phyloP scores from a whole-genome alignment of 306 rosid genomes.

The Gynostemma pentaphyllum region DNA sequence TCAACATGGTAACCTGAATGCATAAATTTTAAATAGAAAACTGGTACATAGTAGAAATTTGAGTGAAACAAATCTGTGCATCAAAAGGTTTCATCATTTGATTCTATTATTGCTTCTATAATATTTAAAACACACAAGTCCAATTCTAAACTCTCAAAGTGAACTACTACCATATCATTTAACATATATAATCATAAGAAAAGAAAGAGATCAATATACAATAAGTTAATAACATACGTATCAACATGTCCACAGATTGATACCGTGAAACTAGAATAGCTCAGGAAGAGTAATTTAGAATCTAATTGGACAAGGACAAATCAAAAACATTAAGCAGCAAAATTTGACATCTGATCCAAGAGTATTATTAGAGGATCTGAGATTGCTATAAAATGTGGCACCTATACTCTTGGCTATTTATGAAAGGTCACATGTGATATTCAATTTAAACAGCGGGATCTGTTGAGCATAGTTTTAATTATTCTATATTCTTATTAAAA shows the following conservation, averaged over 20 bases:
- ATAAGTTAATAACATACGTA: not conserved
- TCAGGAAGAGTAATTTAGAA: not conserved
- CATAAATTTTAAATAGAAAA: slow-evolving; percentile 5
- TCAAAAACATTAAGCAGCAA: too few relatives aligned
- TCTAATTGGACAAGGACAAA: not conserved
- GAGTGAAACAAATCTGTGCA: not conserved
- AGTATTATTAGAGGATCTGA: too few relatives aligned
- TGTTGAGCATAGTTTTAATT: too few relatives aligned
- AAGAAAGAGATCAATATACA: not conserved
- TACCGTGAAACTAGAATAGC: not conserved
- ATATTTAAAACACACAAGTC: not conserved
- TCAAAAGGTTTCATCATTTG: not conserved
- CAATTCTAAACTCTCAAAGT: not conserved
- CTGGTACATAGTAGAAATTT: not conserved
- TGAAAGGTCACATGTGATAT: not conserved
- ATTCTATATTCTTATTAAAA: not conserved
- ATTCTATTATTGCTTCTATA: not conserved
- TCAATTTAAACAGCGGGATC: not conserved
- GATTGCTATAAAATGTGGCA: too few relatives aligned
- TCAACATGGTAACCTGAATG: slow-evolving; percentile 27
- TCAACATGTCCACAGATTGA: not conserved
- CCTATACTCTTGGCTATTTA: too few relatives aligned
- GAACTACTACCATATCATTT: not conserved
- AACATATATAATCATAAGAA: not conserved
- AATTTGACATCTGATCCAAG: too few relatives aligned